Evolutionary conservation across 2,329 filamentous ascomycete genomes (phyloP).

Genomic region (Venturia oleaginea): DNA sequence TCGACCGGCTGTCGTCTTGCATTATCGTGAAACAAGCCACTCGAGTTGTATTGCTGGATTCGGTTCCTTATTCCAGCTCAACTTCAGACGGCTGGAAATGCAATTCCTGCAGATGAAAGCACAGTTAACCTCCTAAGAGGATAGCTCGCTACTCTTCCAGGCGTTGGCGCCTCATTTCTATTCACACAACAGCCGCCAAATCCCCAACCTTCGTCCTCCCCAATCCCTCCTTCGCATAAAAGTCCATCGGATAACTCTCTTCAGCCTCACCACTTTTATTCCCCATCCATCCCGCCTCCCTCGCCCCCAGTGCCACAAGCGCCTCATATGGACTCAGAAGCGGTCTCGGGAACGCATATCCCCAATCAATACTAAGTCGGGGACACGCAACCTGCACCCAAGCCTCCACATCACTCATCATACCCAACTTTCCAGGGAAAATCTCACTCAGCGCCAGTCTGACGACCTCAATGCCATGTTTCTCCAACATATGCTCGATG

Average conservation of each 20-base stretch:
- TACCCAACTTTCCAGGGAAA: conserved; percentile 86
- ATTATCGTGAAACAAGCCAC: no score
- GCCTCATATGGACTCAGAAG: conserved; percentile 93
- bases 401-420: conserved; percentile 79
- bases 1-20: no score
- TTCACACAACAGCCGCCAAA: neutral
- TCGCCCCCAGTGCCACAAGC: conserved; percentile 73
- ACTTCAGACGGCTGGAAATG: no score
- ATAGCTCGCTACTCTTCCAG: no score
- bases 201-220: conserved; percentile 56
- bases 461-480: conserved; percentile 67
- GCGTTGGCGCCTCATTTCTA: no score
- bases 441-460: conserved; percentile 89
- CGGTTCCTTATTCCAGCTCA: no score
- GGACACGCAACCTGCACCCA: conserved; percentile 99
- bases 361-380: conserved; percentile 96
- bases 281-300: conserved; percentile 54
- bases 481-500: conserved; percentile 68
- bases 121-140: no score
- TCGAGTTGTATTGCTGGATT: no score
- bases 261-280: conserved; percentile 30
- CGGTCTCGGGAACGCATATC: conserved; percentile 85
- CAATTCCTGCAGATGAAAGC: no score
- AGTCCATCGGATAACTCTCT: conserved; percentile 92
- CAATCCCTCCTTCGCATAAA: conserved; percentile 85